Base-by-base conservation (phyloP, 495 filamentous ascomycete species). In the Acidiella bohemica region DNA sequence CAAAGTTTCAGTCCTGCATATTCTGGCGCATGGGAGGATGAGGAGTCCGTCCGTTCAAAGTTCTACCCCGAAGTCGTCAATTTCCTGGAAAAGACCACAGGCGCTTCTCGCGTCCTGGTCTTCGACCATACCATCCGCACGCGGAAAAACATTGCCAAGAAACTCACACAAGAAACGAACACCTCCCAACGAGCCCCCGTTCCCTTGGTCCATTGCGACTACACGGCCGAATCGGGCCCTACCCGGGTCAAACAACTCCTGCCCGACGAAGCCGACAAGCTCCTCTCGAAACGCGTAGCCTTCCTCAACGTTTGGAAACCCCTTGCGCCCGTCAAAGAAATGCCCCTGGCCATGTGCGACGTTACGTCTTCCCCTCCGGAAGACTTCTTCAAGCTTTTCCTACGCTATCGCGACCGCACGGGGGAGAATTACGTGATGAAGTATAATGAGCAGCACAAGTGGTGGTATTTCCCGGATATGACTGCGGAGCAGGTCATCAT, bases 261-360 rank as follows among this genome's bases (percentile, higher is more conserved):
- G 19, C 19, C 25, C 4, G 36, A 49, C 39, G 54, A 59, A 43
- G 57, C 57, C 0, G 33, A 53, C 9, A 25, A 43, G 28, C 42
- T 59, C 5, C 47, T 59, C 1, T 50, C 53, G 5, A 36, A 46
- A 6, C 53, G 54, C 29, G 51, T 55, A 3, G 50, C 56, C 9
- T 59, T 60, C 42, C 38, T 60, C 48, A 60, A 60, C 22, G 49
- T 59, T 7, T 60, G 57, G 57, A 58, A 58, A 30, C 57, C 57
- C 0, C 47, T 60, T 14, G 31, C 37, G 34, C 19, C 44, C 10
- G 57, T 60, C 12, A 47, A 58, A 23, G 56, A 60, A 33, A 42
- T 46, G 7, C 57, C 57, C 0, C 37, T 60, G 12, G 57, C 57
- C 9, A 60, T 60, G 57, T 57, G 53, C 45, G 53, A 56, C 28